These are phyloP conservation scores for Nymphaea thermarum DNA, from an alignment of 164 flowering plant species.

Conservation along the genomic window DNA sequence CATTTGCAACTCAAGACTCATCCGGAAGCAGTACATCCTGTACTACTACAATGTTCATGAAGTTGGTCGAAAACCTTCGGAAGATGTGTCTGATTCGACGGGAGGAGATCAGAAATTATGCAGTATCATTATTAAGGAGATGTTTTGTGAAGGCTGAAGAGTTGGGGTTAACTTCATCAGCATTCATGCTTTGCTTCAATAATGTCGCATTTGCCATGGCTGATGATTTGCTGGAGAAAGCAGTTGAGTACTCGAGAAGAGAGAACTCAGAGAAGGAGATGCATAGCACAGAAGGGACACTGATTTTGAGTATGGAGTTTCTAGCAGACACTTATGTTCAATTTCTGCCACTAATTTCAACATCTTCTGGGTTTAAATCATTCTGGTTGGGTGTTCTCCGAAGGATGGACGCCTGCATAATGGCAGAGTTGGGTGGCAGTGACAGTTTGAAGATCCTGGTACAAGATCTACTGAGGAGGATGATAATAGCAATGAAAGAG, in stretches of 20 bases:
- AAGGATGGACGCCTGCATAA: slow-evolving; percentile 95
- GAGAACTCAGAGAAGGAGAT: slow-evolving; percentile 60
- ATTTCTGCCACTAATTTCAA: slow-evolving; percentile 42
- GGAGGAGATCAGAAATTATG: slow-evolving; percentile 80
- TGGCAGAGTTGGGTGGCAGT: slow-evolving; percentile 51
- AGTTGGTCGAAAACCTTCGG: slow-evolving; percentile 62
- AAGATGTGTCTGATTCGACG: slow-evolving; percentile 68
- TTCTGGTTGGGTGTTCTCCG: slow-evolving; percentile 82
- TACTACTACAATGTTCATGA: slow-evolving; percentile 26
- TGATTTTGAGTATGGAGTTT: slow-evolving; percentile 66
- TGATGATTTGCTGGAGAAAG: slow-evolving; percentile 85
- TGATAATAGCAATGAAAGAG: slow-evolving; percentile 61
- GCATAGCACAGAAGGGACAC: slow-evolving; percentile 71
- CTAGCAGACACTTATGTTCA: slow-evolving; percentile 52
- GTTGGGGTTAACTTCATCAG: slow-evolving; percentile 39
- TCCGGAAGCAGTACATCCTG: not conserved
- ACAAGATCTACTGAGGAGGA: slow-evolving; percentile 52
- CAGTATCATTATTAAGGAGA: slow-evolving; percentile 37
- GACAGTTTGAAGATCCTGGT: slow-evolving; percentile 30
- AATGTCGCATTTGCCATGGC: slow-evolving; percentile 75
- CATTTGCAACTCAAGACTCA: not conserved
- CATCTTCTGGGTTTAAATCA: slow-evolving; percentile 44
- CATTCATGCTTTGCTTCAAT: slow-evolving; percentile 46
- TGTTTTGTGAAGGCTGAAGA: slow-evolving; percentile 54
- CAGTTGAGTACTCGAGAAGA: slow-evolving; percentile 69